Evolutionary conservation across 1,284 basidiomycete species (phyloP).

Genomic region (Schizophyllum commune): DNA sequence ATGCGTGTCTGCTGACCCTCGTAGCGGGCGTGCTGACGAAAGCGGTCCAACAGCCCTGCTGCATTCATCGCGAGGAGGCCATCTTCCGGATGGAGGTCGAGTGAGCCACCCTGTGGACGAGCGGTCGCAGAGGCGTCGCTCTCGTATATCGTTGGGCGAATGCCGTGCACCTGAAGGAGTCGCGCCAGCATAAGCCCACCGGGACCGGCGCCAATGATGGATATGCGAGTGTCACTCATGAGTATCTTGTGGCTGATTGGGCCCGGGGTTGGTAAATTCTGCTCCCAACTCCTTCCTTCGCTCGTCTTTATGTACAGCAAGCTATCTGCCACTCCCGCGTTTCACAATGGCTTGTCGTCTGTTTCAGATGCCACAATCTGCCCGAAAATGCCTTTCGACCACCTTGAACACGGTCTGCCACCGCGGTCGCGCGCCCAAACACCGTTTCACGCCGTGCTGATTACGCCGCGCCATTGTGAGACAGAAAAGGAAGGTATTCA

Average conservation of each 20-base stretch:
- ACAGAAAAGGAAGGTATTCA: too few species aligned
- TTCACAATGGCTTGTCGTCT: too few species aligned
- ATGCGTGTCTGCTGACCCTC: constrained; percentile 11
- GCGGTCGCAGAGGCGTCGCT: neutral
- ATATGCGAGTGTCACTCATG: neutral
- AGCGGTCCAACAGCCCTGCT: constrained; percentile 9
- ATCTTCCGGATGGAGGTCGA: constrained; percentile 11
- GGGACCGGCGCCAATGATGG: neutral
- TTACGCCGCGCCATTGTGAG: too few species aligned
- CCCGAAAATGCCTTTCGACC: too few species aligned
- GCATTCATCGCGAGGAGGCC: constrained; percentile 8
- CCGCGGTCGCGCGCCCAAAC: too few species aligned
- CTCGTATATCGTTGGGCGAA: neutral
- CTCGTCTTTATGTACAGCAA: neutral
- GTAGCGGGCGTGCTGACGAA: constrained; percentile 6
- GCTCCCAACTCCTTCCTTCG: neutral
- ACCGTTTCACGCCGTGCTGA: too few species aligned
- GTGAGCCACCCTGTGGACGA: constrained; percentile 8
- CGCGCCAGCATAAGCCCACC: neutral
- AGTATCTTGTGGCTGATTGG: neutral
- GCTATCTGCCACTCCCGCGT: too few species aligned
- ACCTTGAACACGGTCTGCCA: too few species aligned
- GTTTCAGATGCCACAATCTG: too few species aligned
- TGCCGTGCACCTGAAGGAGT: constrained; percentile 3
- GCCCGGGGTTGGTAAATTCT: neutral